A percentile compares a stretch with the other conserved stretches of the same genome.
Evolutionary conservation across 2,329 filamentous ascomycete species (phyloP).

Genomic region (Sporothrix phasma): DNA sequence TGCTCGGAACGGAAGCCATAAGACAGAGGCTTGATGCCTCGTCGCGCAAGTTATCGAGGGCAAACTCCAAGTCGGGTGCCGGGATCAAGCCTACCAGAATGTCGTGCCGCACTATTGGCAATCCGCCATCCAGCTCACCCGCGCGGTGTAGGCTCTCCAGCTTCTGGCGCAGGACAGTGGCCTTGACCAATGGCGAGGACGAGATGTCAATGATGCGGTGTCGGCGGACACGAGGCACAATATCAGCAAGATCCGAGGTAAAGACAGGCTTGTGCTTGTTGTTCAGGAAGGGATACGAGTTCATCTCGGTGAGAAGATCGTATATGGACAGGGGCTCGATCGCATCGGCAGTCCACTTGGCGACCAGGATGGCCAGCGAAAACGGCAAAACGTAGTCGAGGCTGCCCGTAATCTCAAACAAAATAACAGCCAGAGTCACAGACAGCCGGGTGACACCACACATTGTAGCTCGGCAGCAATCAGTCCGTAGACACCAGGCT

Average conservation of each 20-base stretch:
- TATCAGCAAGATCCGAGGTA: constrained; percentile 77
- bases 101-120: constrained; percentile 73
- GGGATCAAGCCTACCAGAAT: constrained; percentile 85
- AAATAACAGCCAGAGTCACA: constrained; percentile 85
- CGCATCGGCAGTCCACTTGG: constrained; percentile 98
- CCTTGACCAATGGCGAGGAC: constrained; percentile 67
- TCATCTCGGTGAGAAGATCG: constrained; percentile 91
- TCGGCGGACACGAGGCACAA: constrained; percentile 64
- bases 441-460: constrained; percentile 91
- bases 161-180: constrained; percentile 65
- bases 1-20: constrained; percentile 61
- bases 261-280: constrained; percentile 91
- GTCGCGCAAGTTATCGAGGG: constrained; percentile 71
- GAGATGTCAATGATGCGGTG: constrained; percentile 85
- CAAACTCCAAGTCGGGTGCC: constrained; percentile 86
- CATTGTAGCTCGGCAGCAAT: constrained; percentile 94
- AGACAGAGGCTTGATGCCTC: constrained; percentile 67
- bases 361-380: constrained; percentile 78
- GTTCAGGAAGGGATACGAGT: constrained; percentile 94
- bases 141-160: constrained; percentile 71
- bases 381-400: constrained; percentile 93
- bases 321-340: constrained; percentile 93
- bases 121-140: constrained; percentile 83
- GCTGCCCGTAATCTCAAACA: constrained; percentile 92
- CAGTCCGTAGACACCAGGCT: constrained; percentile 92